Conservation (phyloP, 2,329 filamentous ascomycete genomes). For the Botrytis tulipae region DNA sequence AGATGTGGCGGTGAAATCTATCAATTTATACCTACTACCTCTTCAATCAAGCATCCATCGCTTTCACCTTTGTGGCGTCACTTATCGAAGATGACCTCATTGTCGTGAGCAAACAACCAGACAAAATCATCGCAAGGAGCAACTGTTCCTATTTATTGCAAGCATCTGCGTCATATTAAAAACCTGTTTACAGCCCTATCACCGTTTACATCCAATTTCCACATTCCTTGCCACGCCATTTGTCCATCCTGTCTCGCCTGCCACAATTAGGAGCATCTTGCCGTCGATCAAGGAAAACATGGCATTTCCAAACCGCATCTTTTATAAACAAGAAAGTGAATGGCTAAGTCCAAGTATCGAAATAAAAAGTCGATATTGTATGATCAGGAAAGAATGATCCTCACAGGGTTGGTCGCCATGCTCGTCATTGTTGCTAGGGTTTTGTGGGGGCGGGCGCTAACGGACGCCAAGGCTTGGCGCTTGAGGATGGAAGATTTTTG, state of each 20-base stretch:
- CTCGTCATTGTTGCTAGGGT: constrained; percentile 15
- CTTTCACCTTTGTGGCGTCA: constrained; percentile 7
- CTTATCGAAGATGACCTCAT: constrained; percentile 8
- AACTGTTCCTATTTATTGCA: neutral
- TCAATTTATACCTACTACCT: neutral
- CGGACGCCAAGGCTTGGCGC: constrained; percentile 1
- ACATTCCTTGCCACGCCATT: constrained; percentile 2
- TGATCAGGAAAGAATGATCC: neutral
- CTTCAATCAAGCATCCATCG: neutral
- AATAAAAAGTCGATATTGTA: too few relatives aligned
- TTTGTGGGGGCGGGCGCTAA: constrained; percentile 8
- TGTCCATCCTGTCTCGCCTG: neutral
- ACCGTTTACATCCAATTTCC: neutral
- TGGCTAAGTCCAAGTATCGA: neutral
- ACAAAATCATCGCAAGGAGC: neutral
- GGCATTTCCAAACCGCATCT: neutral
- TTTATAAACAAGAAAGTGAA: neutral
- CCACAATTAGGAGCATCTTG: neutral
- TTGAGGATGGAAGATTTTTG: neutral
- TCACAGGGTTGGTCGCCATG: constrained; percentile 1
- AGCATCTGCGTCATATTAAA: constrained; percentile 2
- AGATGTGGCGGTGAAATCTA: constrained; percentile 9
- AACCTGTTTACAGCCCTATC: constrained; percentile 13
- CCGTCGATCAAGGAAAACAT: neutral
- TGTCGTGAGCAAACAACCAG: neutral